These are phyloP conservation scores for Austroboletus niveus DNA, from an alignment of 1,284 basidiomycete genomes.

Conservation along the genomic window DNA sequence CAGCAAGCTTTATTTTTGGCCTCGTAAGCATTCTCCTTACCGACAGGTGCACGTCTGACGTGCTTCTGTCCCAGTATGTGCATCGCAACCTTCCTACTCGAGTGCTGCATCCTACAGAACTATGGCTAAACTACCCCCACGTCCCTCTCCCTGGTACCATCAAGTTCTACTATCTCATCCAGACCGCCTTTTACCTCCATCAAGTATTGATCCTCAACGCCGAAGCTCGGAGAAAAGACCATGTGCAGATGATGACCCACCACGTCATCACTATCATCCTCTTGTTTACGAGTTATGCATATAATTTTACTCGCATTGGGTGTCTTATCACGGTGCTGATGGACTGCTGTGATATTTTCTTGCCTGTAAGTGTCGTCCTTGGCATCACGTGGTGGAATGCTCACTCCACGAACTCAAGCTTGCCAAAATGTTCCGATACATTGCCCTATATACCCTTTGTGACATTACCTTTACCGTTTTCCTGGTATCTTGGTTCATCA, in stretches of 20 bases:
- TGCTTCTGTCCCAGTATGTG: slow-evolving; percentile 61
- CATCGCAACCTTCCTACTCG: slow-evolving; percentile 71
- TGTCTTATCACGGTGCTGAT: slow-evolving; percentile 87
- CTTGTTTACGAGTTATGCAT: slow-evolving; percentile 76
- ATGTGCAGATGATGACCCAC: slow-evolving; percentile 94
- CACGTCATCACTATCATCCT: slow-evolving; percentile 88
- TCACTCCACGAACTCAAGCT: slow-evolving; percentile 43
- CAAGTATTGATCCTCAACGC: slow-evolving; percentile 91
- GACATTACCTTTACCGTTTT: slow-evolving; percentile 82
- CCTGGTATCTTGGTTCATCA: slow-evolving; percentile 86
- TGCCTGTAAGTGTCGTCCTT: slow-evolving; percentile 67
- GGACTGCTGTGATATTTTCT: slow-evolving; percentile 91
- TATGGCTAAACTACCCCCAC: slow-evolving; percentile 87
- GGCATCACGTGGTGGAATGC: neutral
- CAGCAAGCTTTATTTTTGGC: slow-evolving; percentile 74
- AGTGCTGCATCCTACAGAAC: slow-evolving; percentile 61
- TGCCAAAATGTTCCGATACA: slow-evolving; percentile 93
- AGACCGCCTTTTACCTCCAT: slow-evolving; percentile 93
- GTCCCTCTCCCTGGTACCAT: slow-evolving; percentile 71
- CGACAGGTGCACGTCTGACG: slow-evolving; percentile 4
- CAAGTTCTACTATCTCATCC: slow-evolving; percentile 91
- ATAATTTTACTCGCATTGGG: slow-evolving; percentile 86
- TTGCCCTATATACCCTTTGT: slow-evolving; percentile 64
- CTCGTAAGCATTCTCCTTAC: slow-evolving; percentile 58
- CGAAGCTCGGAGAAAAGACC: slow-evolving; percentile 92